Evolutionary conservation across 257 asterid species (phyloP).

Genomic region (Nicotiana obtusifolia): DNA sequence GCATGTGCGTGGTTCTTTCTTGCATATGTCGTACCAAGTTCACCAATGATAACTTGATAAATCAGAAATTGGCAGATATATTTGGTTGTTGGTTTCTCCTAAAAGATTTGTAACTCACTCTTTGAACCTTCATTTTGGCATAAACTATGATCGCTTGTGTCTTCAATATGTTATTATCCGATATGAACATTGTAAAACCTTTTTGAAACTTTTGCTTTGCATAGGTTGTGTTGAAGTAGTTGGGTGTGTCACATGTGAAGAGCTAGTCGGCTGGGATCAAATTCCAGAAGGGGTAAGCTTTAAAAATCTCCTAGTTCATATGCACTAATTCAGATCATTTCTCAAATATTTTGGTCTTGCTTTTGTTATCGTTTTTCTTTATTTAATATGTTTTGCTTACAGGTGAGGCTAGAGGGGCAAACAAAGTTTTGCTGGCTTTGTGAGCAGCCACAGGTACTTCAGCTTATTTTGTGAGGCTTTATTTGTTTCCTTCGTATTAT

Average conservation of each 20-base stretch:
- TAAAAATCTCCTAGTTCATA: background rate
- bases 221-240: conserved; percentile 87
- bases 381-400: conserved; percentile 18
- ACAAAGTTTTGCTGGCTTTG: conserved; percentile 92
- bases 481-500: background rate
- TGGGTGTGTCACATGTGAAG: conserved; percentile 75
- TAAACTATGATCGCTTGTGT: background rate
- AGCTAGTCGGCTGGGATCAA: conserved; percentile 73
- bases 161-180: background rate
- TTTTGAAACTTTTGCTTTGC: background rate
- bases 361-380: background rate
- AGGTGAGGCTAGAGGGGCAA: conserved; percentile 86
- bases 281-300: conserved; percentile 59
- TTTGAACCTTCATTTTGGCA: background rate
- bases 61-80: background rate
- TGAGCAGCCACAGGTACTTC: conserved; percentile 78
- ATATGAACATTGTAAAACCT: background rate
- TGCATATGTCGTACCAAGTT: background rate
- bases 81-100: background rate
- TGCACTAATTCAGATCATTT: background rate
- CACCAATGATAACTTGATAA: background rate
- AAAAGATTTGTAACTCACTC: background rate
- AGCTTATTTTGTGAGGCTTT: background rate
- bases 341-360: background rate
- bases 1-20: background rate